These are phyloP conservation scores for Schizothecium vesticola DNA, from an alignment of 495 filamentous ascomycete species.

Conservation along the genomic window DNA sequence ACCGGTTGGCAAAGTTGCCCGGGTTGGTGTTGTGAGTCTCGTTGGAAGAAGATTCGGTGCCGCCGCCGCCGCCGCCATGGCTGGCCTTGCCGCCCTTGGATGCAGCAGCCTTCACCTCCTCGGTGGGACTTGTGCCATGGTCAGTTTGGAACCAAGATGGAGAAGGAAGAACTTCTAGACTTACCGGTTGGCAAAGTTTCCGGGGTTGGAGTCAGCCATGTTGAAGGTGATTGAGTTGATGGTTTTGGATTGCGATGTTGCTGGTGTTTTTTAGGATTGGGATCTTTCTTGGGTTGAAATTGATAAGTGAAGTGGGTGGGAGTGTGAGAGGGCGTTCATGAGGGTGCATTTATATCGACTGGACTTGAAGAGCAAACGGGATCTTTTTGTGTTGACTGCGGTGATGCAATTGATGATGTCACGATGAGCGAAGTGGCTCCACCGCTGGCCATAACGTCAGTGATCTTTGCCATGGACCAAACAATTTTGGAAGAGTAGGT, in stretches of 20 bases:
- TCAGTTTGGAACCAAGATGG: background rate
- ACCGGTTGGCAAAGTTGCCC: constrained; percentile 59
- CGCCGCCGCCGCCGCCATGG: constrained; percentile 14
- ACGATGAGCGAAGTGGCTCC: background rate
- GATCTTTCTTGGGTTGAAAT: background rate
- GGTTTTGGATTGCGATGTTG: background rate
- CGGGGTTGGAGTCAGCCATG: constrained; percentile 10
- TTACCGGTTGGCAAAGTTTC: constrained; percentile 13
- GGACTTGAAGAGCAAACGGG: background rate
- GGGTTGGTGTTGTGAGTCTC: constrained; percentile 45
- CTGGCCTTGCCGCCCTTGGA: constrained; percentile 47
- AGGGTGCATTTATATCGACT: background rate
- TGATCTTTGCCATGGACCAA: background rate
- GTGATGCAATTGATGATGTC: background rate
- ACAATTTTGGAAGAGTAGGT: background rate
- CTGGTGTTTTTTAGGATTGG: background rate
- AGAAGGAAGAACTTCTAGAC: background rate
- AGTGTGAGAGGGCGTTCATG: background rate
- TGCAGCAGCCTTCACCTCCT: constrained; percentile 52
- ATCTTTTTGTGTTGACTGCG: background rate
- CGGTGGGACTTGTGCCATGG: constrained; percentile 34
- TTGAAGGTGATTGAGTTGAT: background rate
- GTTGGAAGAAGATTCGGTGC: background rate
- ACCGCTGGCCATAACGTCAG: background rate
- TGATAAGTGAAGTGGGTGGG: background rate